Percentiles rank a stretch among this genome's conserved stretches.
These are phyloP conservation scores for Rhynchosporium secalis DNA, from an alignment of 2,329 filamentous ascomycete genomes.

Conservation along the genomic window DNA sequence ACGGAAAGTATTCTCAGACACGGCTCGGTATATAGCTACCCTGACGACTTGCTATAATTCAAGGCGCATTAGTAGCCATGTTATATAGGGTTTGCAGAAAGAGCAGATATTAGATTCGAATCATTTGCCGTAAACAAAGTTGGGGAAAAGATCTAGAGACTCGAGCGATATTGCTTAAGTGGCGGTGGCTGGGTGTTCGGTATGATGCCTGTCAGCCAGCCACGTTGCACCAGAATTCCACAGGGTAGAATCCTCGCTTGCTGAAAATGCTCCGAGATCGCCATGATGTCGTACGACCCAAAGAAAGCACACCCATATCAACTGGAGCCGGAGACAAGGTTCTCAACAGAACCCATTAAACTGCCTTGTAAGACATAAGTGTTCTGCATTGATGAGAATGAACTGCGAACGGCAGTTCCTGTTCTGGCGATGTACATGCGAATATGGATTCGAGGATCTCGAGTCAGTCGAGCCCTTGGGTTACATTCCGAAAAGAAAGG, in stretches of 20 bases:
- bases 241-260: neutral
- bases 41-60: neutral
- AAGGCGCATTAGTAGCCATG: neutral
- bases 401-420: no score
- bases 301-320: neutral
- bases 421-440: no score
- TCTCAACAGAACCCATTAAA: neutral
- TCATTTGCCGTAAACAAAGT: no score
- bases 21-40: neutral
- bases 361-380: neutral
- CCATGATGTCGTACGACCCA: neutral
- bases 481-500: neutral
- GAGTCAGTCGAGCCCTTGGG: no score
- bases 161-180: no score
- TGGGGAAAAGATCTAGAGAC: no score
- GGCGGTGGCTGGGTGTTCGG: no score
- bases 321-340: neutral
- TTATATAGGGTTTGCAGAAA: no score
- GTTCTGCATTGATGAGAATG: no score
- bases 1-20: neutral
- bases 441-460: no score
- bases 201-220: neutral
- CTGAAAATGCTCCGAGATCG: constrained; percentile 8
- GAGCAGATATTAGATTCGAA: no score
- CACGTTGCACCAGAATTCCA: neutral